These are phyloP conservation scores for Penicillium sp. DNA, from an alignment of 2,329 filamentous ascomycete species.

Conservation along the genomic window DNA sequence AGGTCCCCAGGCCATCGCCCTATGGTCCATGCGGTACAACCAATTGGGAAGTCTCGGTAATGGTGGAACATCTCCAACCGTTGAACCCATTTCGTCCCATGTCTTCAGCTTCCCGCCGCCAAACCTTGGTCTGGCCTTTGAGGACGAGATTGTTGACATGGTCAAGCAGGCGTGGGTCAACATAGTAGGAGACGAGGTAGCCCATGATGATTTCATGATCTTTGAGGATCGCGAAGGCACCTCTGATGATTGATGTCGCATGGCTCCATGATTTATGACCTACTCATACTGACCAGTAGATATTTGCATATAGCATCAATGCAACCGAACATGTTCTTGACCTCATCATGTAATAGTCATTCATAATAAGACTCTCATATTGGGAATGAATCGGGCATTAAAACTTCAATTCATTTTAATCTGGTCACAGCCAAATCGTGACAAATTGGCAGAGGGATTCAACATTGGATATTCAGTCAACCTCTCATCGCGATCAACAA, in stretches of 20 bases:
- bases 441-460: neutral
- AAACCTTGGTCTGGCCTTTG: conserved; percentile 70
- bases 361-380: neutral
- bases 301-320: conserved; percentile 3
- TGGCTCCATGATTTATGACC: conserved; percentile 6
- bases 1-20: conserved; percentile 41
- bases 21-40: conserved; percentile 60
- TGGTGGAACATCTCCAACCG: conserved; percentile 19
- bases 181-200: conserved; percentile 58
- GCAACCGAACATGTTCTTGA: neutral
- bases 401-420: neutral
- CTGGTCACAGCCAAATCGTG: neutral
- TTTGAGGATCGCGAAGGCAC: conserved; percentile 74
- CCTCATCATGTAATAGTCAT: neutral
- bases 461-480: neutral
- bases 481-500: neutral
- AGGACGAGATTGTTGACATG: conserved; percentile 68
- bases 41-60: conserved; percentile 44
- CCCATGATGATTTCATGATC: conserved; percentile 67
- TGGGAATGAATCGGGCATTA: neutral
- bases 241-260: conserved; percentile 53
- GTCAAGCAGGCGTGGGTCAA: conserved; percentile 73
- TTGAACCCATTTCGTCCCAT: conserved; percentile 41
- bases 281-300: conserved; percentile 2
- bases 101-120: conserved; percentile 62